Conservation (phyloP, 1,139 yeast genomes). For the Yamadazyma atmosphaerica region DNA sequence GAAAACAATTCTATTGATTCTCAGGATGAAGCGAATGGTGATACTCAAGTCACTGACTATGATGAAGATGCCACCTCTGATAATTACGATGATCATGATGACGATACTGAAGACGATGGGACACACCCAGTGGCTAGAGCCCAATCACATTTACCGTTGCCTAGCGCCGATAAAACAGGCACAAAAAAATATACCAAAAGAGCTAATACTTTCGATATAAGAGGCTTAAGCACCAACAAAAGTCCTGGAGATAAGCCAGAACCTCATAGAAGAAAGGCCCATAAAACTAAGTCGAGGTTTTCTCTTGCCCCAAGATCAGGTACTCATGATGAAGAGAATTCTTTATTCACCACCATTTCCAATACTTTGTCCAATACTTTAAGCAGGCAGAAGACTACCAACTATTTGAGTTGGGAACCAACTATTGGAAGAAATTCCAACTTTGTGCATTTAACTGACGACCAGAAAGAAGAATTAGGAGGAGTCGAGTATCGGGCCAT, state of each 20-base stretch:
- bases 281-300: slow-evolving; percentile 8
- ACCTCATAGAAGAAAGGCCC: slow-evolving; percentile 2
- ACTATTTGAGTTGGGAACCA: slow-evolving; percentile 87
- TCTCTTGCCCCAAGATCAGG: slow-evolving; percentile 11
- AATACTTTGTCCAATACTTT: slow-evolving; percentile 15
- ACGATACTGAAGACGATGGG: slow-evolving; percentile 12
- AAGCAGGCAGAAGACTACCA: slow-evolving; percentile 45
- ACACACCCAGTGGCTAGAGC: slow-evolving; percentile 25
- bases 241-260: neutral
- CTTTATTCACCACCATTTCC: slow-evolving; percentile 11
- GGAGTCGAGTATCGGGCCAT: slow-evolving; percentile 95
- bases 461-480: slow-evolving; percentile 90
- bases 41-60: slow-evolving; percentile 16
- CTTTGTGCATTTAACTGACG: slow-evolving; percentile 76
- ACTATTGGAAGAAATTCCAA: slow-evolving; percentile 95
- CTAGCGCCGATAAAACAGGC: slow-evolving; percentile 37
- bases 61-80: slow-evolving; percentile 13
- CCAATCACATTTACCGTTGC: slow-evolving; percentile 34
- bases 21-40: slow-evolving; percentile 13
- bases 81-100: slow-evolving; percentile 16
- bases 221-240: slow-evolving; percentile 4
- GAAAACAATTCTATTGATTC: slow-evolving; percentile 25
- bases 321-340: slow-evolving; percentile 18
- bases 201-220: slow-evolving; percentile 47
- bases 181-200: slow-evolving; percentile 38